A percentile compares a stretch with the other conserved stretches of the same genome.
Evolutionary conservation across 805 yeast genomes (phyloP).

Genomic region (Candida takata): DNA sequence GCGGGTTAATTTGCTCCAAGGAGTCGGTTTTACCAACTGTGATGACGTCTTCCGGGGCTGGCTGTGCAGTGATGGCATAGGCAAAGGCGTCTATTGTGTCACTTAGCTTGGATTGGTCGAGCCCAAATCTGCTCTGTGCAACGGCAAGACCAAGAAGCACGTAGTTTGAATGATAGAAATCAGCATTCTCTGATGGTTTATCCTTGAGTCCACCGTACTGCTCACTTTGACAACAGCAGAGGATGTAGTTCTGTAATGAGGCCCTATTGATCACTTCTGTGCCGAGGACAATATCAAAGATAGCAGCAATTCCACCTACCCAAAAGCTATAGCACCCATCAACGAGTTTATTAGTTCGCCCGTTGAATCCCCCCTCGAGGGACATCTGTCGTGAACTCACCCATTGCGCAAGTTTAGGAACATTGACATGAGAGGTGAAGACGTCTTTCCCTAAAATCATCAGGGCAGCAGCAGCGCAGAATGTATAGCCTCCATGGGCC

Average conservation of each 20-base stretch:
- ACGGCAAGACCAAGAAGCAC: constrained; percentile 61
- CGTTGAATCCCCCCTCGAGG: constrained; percentile 83
- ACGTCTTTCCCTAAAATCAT: constrained; percentile 35
- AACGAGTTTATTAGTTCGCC: constrained; percentile 87
- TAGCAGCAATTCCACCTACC: constrained; percentile 75
- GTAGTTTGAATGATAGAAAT: constrained; percentile 89
- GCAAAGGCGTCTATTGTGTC: constrained; percentile 5
- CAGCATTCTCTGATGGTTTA: constrained; percentile 77
- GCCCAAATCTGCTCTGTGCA: constrained; percentile 15
- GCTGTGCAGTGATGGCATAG: constrained; percentile 8
- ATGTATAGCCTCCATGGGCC: constrained; percentile 97
- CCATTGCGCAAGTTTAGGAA: constrained; percentile 59
- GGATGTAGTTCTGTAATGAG: constrained; percentile 56
- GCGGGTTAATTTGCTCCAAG: constrained; percentile 41
- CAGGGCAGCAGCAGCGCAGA: constrained; percentile 72
- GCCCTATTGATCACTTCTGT: constrained; percentile 42
- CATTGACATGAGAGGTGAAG: constrained; percentile 32
- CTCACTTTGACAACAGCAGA: constrained; percentile 65
- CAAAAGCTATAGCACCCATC: constrained; percentile 96
- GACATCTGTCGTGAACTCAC: constrained; percentile 56
- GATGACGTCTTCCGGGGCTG: constrained; percentile 7
- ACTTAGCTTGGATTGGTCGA: not conserved
- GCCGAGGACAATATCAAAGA: constrained; percentile 48
- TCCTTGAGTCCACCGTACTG: constrained; percentile 73
- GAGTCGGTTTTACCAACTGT: constrained; percentile 15